Evolutionary conservation across 768 basidiomycete species (phyloP), one percentile per base, ranked within the genome.

Genomic region (Tulasnella sp.): DNA sequence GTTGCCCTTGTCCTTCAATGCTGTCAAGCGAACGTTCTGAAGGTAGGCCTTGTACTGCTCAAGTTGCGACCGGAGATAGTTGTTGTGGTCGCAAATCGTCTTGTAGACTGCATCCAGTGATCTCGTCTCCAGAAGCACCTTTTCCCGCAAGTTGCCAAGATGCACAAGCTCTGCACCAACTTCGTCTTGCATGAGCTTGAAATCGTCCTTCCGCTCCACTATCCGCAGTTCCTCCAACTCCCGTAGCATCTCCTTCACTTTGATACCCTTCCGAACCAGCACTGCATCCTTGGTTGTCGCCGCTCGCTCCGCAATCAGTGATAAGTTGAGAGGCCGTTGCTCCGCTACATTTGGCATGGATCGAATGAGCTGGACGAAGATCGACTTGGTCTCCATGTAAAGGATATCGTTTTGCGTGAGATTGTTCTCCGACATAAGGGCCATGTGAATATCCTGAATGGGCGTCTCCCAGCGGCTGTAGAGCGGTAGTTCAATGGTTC

Each of bases 31-130:
- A 26, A 98, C 96, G 70, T 99, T 99, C 76, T 95, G 92, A 15
- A 99, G 77, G 72, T 99, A 99, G 9, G 94, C 93, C 76, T 99
- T 99, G 81, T 99, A 99, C 76, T 97, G 94, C 72, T 99, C 96
- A 64, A 99, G 80, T 73, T 99, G 96, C 29, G 83, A 83, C 49
- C 95, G 81, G 71, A 99, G 77, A 71, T 98, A 99, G 70, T 90
- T 90, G 76, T 99, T 99, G 75, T 99, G 96, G 70, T 98, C 96
- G 71, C 93, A 86, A 65, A 99, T 99, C 19, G 95, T 99, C 81
- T 97, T 96, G 83, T 94, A 99, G 26, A 99, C 96, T 4, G 91
- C 86, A 64, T 98, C 96, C 60, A 99, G 78, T 17, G 86, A 88
- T 68, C 88, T 85, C 49, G 87, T 93, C 76, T 99, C 96, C 56